Base-by-base conservation (phyloP, 371 early-diverging fungal species). In the Mortierella polycephala region DNA sequence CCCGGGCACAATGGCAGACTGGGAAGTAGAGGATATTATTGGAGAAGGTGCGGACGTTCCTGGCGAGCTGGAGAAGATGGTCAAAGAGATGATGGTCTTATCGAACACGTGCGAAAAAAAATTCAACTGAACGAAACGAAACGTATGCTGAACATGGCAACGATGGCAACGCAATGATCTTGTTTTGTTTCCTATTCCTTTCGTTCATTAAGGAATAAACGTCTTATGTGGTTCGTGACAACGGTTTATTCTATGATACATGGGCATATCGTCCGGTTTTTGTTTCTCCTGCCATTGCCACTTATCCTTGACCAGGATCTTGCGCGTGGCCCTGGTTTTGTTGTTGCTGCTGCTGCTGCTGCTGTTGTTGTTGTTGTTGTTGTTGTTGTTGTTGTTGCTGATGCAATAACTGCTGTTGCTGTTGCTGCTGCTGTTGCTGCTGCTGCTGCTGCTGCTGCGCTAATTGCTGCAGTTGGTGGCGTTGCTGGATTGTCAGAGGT, bases 301-400 rank as follows among this genome's bases (percentile, higher is more conserved):
- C 30, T 45, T 54, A 70, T 39, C 71, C 71, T 49, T 70, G 71
- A 41, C 37, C 64, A 11, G 71, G 71, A 47, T 70, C 71, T 21
- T 59, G 71, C 55, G 59, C 41, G 42, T 67, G 67, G 0, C 52
- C 42, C n/a, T 73, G 68, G 14, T 71, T 23, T 21, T 64, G 71
- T 10, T 64, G 62, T 7, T 71, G 71, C 44, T 68, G 70, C 6
- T 70, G 63, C n/a, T 69, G 69, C 20, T 60, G 60, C 7, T 67
- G 67, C 7, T 67, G 62, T n/a, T 74, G 74, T n/a, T 73, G 62
- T 20, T 62, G 62, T n/a, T 62, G 67, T 41, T 60, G 65, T 16
- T 60, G 68, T 7, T 57, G 67, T 4, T 60, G 60, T 18, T 68
- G 74, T 13, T 64, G 69, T 23, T 64, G 74, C 39, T 67, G 73